These are phyloP conservation scores for Diplodia mutila DNA, from an alignment of 2,329 filamentous ascomycete genomes.

Conservation along the genomic window DNA sequence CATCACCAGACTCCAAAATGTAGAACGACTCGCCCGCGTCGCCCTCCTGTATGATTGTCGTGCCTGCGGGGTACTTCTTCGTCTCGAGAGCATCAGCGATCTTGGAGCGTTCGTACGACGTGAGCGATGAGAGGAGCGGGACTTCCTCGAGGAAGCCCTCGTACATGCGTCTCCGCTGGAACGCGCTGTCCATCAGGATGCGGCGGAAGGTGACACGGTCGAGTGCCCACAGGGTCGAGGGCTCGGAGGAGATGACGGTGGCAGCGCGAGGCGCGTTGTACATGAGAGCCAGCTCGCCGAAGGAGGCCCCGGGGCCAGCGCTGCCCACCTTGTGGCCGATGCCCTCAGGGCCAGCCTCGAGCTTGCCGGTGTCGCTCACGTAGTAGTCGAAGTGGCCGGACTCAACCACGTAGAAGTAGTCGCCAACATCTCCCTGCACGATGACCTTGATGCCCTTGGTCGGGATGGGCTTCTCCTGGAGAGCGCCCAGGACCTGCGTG, in stretches of 20 bases:
- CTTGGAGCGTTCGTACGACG: conserved; percentile 92
- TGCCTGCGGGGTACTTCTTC: conserved; percentile 77
- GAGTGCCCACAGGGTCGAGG: conserved; percentile 88
- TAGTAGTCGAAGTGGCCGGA: conserved; percentile 88
- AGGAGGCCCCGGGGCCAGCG: conserved; percentile 87
- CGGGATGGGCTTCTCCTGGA: conserved; percentile 94
- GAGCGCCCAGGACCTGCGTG: conserved; percentile 80
- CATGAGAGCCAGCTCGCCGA: conserved; percentile 96
- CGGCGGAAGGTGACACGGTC: conserved; percentile 96
- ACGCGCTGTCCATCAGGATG: conserved; percentile 97
- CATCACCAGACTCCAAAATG: conserved; percentile 84
- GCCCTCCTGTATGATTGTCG: conserved; percentile 87
- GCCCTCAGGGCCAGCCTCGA: conserved; percentile 80
- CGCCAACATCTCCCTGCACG: conserved; percentile 90
- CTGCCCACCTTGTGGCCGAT: conserved; percentile 80
- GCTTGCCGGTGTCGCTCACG: conserved; percentile 75
- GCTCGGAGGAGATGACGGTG: conserved; percentile 83
- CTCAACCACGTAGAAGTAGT: conserved; percentile 98
- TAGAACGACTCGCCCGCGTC: conserved; percentile 92
- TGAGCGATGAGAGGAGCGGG: conserved; percentile 78
- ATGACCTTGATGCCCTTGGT: conserved; percentile 92
- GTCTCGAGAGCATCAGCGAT: conserved; percentile 96
- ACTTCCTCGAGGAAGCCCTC: conserved; percentile 96
- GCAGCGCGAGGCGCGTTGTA: conserved; percentile 97
- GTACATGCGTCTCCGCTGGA: conserved; percentile 94